Percentiles rank a stretch among this genome's conserved stretches.
Evolutionary conservation across 768 basidiomycete genomes (phyloP).

Genomic region (Phaeotremella skinneri): DNA sequence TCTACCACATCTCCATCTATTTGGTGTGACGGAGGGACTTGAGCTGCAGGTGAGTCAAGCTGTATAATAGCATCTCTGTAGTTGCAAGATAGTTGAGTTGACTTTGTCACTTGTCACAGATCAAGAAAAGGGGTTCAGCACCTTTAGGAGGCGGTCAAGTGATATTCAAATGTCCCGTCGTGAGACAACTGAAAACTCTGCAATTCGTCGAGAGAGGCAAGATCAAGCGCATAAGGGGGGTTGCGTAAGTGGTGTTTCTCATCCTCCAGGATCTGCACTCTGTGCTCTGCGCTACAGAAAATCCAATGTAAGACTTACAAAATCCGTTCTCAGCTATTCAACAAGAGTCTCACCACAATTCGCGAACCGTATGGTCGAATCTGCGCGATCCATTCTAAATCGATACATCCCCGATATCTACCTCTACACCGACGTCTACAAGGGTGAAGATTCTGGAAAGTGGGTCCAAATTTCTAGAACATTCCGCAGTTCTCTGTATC

Average conservation of each 20-base stretch:
- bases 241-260: slow-evolving; percentile 65
- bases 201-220: slow-evolving; percentile 89
- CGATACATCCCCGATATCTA: slow-evolving; percentile 98
- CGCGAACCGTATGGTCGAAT: slow-evolving; percentile 95
- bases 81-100: not conserved
- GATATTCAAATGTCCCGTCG: slow-evolving; percentile 86
- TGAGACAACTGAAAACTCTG: slow-evolving; percentile 85
- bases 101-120: slow-evolving; percentile 55
- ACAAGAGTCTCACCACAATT: slow-evolving; percentile 96
- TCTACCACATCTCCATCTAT: slow-evolving; percentile 81
- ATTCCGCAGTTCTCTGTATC: not conserved
- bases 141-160: slow-evolving; percentile 91
- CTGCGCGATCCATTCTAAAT: slow-evolving; percentile 86
- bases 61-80: no score
- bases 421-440: slow-evolving; percentile 96
- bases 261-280: not conserved
- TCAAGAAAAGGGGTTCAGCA: slow-evolving; percentile 88
- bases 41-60: slow-evolving; percentile 64
- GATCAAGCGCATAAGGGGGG: slow-evolving; percentile 90
- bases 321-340: slow-evolving; percentile 67
- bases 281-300: not conserved
- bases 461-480: slow-evolving; percentile 53
- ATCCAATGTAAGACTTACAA: not conserved
- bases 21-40: slow-evolving; percentile 83
- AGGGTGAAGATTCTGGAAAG: slow-evolving; percentile 97